Conservation (phyloP, 495 filamentous ascomycete species). For the Aspergillus nidulans region DNA sequence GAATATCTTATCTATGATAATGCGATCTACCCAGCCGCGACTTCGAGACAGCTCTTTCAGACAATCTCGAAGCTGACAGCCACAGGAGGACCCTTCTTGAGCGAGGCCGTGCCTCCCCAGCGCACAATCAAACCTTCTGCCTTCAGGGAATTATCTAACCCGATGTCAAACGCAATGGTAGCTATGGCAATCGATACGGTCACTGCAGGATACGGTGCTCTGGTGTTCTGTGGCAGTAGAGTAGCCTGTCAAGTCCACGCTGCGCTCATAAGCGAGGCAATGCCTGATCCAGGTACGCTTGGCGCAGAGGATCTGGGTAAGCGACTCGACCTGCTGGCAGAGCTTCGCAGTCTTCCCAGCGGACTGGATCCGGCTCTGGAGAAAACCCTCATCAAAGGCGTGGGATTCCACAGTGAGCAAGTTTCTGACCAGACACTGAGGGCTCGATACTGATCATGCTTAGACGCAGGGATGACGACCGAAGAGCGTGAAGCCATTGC, state of each 20-base stretch:
- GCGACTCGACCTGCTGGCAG: slow-evolving; percentile 62
- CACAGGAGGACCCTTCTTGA: slow-evolving; percentile 23
- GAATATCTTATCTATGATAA: slow-evolving; percentile 76
- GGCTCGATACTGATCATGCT: background rate
- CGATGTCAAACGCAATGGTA: slow-evolving; percentile 65
- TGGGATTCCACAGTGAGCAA: slow-evolving; percentile 69
- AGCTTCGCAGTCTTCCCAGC: slow-evolving; percentile 61
- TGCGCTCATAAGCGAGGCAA: slow-evolving; percentile 55
- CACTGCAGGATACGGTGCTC: slow-evolving; percentile 61
- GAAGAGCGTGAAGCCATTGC: slow-evolving; percentile 77
- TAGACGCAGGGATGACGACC: slow-evolving; percentile 70
- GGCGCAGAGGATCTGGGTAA: slow-evolving; percentile 48
- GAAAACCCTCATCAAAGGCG: slow-evolving; percentile 59
- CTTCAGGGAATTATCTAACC: slow-evolving; percentile 58
- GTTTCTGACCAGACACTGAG: background rate
- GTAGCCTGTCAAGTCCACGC: slow-evolving; percentile 61
- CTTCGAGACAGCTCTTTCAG: slow-evolving; percentile 58
- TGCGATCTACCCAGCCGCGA: slow-evolving; percentile 60
- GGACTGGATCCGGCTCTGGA: slow-evolving; percentile 66
- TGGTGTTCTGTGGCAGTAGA: slow-evolving; percentile 76
- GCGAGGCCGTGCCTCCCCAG: slow-evolving; percentile 38
- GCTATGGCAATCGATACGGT: slow-evolving; percentile 65
- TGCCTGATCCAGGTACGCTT: slow-evolving; percentile 44
- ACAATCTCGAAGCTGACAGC: slow-evolving; percentile 52
- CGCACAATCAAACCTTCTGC: slow-evolving; percentile 50